Evolutionary conservation across 441 rosid species (phyloP).

Genomic region (Euphorbia neoarborescens): DNA sequence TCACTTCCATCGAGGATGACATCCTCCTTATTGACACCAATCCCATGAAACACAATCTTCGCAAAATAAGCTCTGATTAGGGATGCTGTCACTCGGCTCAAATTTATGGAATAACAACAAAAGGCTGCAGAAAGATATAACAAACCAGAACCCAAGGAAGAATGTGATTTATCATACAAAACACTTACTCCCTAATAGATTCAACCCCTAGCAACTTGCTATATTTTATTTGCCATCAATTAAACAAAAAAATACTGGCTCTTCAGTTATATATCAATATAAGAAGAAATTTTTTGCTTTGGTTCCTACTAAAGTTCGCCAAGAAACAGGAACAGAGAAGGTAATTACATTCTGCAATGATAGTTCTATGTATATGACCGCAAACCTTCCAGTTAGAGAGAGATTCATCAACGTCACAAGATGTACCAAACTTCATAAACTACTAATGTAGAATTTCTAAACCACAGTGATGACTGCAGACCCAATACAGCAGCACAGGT

Average conservation of each 20-base stretch:
- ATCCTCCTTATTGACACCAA: conserved; percentile 64
- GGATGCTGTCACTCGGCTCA: background rate
- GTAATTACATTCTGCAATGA: background rate
- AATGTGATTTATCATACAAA: background rate
- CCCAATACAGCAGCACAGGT: background rate
- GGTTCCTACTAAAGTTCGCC: background rate
- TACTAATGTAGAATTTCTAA: background rate
- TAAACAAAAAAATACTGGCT: no score
- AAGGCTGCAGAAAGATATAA: background rate
- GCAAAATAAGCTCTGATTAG: conserved; percentile 12
- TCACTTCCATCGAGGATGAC: conserved; percentile 92
- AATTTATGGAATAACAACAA: conserved; percentile 7
- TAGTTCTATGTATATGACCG: background rate
- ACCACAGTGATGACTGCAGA: background rate
- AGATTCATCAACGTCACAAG: background rate
- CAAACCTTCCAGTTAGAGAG: background rate
- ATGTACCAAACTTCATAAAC: background rate
- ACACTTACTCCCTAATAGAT: background rate
- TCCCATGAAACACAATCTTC: conserved; percentile 79
- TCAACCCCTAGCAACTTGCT: background rate
- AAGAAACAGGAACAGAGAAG: background rate
- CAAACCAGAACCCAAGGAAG: background rate
- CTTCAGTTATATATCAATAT: no score
- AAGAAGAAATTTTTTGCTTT: no score
- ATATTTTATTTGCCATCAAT: no score